Base-by-base conservation (phyloP, 1,139 yeast species). In the Pichia sp. region DNA sequence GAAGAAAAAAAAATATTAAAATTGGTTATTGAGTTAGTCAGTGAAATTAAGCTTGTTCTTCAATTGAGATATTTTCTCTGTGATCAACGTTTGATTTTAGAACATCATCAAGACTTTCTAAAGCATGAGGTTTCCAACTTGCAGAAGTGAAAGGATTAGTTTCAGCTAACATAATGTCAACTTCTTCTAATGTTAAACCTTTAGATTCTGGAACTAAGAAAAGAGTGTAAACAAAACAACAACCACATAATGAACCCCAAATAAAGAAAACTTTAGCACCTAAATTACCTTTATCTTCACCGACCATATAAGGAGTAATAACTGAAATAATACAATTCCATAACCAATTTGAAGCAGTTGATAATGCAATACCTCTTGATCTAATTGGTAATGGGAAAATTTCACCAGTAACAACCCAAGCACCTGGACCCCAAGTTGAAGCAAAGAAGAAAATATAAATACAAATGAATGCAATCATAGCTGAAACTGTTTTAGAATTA, bases 241-340 rank as follows among this genome's bases (percentile, higher is more conserved):
- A 50, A 2, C 52, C 46, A 56, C 65, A 61, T 43, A 71, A 63
- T 5, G 82, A 69, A 53, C 81, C 83, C 88, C 89, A 83, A 60
- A 84, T 79, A 67, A 82, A 83, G 71, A 83, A 83, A 46, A 84
- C 87, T 61, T 77, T 81, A 48, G 81, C 73, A 32, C 84, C 82
- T 56, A 84, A 70, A 60, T 81, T 75, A 59, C 83, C 86, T 47
- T 72, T 64, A 43, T 81, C 83, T 30, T 74, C 65, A 65, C 81
- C 85, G 54, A 82, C 84, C 67, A 64, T 64, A 53, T 64, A 65
- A 46, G 68, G 69, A 26, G 68, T 65, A 50, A 64, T 64, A 39
- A 65, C 67, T 11, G 66, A 60, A 54, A 65, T 64, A 45, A 65
- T 64, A 62, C 67, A 66, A 58, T 66, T 66, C 67, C 67, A 64